These are phyloP conservation scores for Sporothrix brunneoviolacea DNA, from an alignment of 2,329 filamentous ascomycete species.

Conservation along the genomic window DNA sequence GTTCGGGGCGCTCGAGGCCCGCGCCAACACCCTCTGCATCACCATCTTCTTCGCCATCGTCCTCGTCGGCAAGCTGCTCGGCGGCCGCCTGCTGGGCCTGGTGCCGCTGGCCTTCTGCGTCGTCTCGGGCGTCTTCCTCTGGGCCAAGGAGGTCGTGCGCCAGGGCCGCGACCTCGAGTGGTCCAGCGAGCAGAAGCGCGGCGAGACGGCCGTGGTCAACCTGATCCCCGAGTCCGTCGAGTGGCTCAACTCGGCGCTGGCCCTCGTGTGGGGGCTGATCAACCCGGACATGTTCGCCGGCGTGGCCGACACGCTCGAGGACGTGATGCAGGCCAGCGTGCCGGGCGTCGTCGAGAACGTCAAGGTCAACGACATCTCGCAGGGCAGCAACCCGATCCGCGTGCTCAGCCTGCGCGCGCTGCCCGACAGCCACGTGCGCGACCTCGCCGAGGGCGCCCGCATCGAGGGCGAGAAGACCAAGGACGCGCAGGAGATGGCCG, in stretches of 20 bases:
- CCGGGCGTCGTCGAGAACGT: constrained; percentile 90
- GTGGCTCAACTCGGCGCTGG: constrained; percentile 90
- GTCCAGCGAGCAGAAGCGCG: constrained; percentile 78
- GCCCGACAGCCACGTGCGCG: constrained; percentile 71
- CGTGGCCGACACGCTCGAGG: constrained; percentile 86
- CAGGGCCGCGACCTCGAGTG: constrained; percentile 81
- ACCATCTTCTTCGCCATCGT: constrained; percentile 68
- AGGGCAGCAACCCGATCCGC: constrained; percentile 83
- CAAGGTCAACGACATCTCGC: constrained; percentile 87
- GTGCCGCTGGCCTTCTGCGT: constrained; percentile 67
- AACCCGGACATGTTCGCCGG: constrained; percentile 93
- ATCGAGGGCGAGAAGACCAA: constrained; percentile 73
- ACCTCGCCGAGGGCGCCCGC: constrained; percentile 75
- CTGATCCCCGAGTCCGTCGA: constrained; percentile 88
- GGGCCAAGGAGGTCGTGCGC: constrained; percentile 79
- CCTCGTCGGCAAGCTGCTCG: constrained; percentile 71
- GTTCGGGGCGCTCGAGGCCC: constrained; percentile 68
- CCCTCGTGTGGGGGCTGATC: constrained; percentile 80
- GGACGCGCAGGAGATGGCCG: constrained; percentile 79
- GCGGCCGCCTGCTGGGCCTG: constrained; percentile 68
- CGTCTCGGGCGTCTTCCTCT: constrained; percentile 73
- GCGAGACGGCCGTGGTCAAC: constrained; percentile 79
- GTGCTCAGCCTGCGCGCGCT: constrained; percentile 82
- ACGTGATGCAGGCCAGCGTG: constrained; percentile 94
- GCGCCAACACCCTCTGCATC: constrained; percentile 62